A percentile compares a stretch with the other conserved stretches of the same genome.
Evolutionary conservation across 2,329 filamentous ascomycete species (phyloP).

Genomic region (Sordariomycetes sp.): DNA sequence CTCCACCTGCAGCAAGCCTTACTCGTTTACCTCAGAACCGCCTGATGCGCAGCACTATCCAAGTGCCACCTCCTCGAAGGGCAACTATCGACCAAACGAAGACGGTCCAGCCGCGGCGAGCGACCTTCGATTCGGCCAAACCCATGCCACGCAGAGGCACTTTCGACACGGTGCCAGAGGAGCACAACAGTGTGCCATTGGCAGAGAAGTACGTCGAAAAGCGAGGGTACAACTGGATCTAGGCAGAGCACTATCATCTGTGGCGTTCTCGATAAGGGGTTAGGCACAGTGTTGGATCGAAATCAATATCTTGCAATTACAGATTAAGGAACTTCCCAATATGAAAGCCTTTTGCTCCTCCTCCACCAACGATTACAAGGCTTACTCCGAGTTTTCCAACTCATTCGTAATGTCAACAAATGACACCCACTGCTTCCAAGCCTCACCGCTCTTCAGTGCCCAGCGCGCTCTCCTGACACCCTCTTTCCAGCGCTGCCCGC

Average conservation of each 20-base stretch:
- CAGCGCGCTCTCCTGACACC: slow-evolving; percentile 79
- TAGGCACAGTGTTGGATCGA: not conserved
- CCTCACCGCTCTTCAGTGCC: slow-evolving; percentile 78
- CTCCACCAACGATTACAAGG: not conserved
- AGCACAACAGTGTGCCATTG: not conserved
- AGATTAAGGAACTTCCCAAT: no score
- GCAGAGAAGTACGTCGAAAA: not conserved
- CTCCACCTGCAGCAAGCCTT: not conserved
- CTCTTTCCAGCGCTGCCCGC: slow-evolving; percentile 88
- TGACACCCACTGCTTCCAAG: slow-evolving; percentile 70
- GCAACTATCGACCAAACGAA: not conserved
- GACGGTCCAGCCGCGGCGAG: not conserved
- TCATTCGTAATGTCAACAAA: slow-evolving; percentile 79
- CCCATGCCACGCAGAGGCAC: not conserved
- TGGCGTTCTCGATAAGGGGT: not conserved
- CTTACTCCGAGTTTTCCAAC: slow-evolving; percentile 12
- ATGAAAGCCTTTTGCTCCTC: not conserved
- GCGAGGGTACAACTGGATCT: not conserved
- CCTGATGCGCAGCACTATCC: not conserved
- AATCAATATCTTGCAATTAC: no score
- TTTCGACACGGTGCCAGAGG: not conserved
- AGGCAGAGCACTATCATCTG: not conserved
- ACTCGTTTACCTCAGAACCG: not conserved
- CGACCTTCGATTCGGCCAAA: no score
- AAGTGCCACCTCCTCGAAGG: not conserved